Evolutionary conservation across 371 early-diverging fungal genomes (phyloP).

Genomic region (Mortierella sp.): DNA sequence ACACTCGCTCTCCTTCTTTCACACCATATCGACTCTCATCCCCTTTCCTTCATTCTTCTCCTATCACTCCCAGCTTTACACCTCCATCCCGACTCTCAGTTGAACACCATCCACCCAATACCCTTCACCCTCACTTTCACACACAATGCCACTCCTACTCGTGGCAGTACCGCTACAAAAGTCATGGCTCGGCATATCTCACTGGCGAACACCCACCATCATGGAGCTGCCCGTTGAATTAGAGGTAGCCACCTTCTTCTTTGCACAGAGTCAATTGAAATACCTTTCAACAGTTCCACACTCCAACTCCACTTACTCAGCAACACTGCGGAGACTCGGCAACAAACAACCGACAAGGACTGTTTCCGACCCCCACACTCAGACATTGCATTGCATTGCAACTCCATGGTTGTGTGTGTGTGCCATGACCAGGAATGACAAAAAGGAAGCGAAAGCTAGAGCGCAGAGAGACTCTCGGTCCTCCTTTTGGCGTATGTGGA

Average conservation of each 20-base stretch:
- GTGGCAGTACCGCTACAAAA: conserved; percentile 18
- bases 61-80: too few relatives aligned
- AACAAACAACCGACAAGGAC: neutral
- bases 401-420: neutral
- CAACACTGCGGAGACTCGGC: neutral
- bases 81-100: too few relatives aligned
- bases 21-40: neutral
- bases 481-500: neutral
- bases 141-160: conserved; percentile 20
- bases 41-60: too few relatives aligned
- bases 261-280: neutral
- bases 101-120: too few relatives aligned
- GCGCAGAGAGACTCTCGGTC: neutral
- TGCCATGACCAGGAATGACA: neutral
- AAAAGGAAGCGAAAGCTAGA: neutral
- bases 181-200: conserved; percentile 19
- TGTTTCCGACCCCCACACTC: neutral
- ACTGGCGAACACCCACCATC: conserved; percentile 20
- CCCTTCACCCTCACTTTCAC: too few relatives aligned
- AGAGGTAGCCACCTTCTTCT: conserved; percentile 10
- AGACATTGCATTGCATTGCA: neutral
- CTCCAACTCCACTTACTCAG: neutral
- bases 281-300: neutral
- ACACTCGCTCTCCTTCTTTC: neutral
- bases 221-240: conserved; percentile 32